Percentiles rank a stretch among this genome's conserved stretches.
These are phyloP conservation scores for Trematosphaeria pertusa DNA, from an alignment of 2,329 filamentous ascomycete genomes.

Conservation along the genomic window DNA sequence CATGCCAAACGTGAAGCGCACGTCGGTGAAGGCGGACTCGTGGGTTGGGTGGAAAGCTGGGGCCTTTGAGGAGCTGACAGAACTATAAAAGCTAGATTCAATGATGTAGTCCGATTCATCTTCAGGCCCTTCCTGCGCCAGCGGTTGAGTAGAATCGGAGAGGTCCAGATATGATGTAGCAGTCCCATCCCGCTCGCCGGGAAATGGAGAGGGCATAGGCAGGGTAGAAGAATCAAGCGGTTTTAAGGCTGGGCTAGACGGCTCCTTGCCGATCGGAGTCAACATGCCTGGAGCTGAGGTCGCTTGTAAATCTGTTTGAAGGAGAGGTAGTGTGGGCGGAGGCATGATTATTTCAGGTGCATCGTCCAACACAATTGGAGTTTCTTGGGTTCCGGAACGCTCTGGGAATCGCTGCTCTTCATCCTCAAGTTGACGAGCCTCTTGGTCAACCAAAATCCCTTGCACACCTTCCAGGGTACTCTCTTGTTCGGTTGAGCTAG, in stretches of 20 bases:
- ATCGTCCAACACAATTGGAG: constrained; percentile 3
- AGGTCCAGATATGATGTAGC: constrained; percentile 39
- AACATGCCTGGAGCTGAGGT: constrained; percentile 22
- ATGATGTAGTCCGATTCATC: constrained; percentile 33
- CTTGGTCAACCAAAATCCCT: neutral
- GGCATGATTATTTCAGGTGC: constrained; percentile 35
- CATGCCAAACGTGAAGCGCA: constrained; percentile 45
- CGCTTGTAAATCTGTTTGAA: constrained; percentile 28
- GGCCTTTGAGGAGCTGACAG: constrained; percentile 34
- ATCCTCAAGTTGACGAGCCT: neutral
- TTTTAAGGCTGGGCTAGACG: constrained; percentile 41
- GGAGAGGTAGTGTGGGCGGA: constrained; percentile 35
- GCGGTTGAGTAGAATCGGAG: constrained; percentile 8
- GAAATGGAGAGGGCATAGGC: constrained; percentile 48
- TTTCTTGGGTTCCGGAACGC: constrained; percentile 8
- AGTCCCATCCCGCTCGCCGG: constrained; percentile 32
- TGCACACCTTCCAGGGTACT: constrained; percentile 4
- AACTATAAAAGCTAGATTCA: constrained; percentile 44
- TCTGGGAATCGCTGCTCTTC: constrained; percentile 3
- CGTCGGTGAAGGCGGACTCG: constrained; percentile 44
- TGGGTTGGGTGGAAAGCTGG: constrained; percentile 35
- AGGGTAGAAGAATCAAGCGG: constrained; percentile 45
- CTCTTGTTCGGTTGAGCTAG: too few relatives aligned
- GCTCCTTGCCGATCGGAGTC: constrained; percentile 42
- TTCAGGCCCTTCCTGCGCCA: constrained; percentile 16